phyloP scores from a whole-genome alignment of 1,284 basidiomycete genomes.

The Moesziomyces globuligerus region DNA sequence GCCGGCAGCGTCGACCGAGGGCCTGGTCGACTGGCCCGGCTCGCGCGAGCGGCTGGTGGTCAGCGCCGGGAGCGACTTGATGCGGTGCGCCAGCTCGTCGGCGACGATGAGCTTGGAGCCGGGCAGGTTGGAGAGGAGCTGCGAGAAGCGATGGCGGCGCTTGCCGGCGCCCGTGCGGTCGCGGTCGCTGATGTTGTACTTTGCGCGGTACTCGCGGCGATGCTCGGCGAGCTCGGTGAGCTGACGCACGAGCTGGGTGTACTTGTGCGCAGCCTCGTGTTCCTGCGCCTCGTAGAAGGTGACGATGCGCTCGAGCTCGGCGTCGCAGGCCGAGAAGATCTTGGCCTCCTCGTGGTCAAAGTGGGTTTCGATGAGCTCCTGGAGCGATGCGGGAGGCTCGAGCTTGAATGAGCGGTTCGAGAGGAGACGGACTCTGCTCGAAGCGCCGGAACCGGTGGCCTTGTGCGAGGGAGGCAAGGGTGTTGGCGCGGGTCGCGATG shows the following conservation, averaged over 20 bases:
- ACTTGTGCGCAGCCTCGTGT: slow-evolving; percentile 74
- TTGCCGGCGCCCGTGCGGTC: slow-evolving; percentile 7
- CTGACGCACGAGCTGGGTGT: slow-evolving; percentile 75
- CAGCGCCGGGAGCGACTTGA: slow-evolving; percentile 14
- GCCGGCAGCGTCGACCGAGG: background rate
- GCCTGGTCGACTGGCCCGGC: background rate
- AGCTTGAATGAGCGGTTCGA: slow-evolving; percentile 24
- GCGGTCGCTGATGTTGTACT: slow-evolving; percentile 31
- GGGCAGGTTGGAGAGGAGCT: slow-evolving; percentile 30
- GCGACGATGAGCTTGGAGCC: slow-evolving; percentile 9
- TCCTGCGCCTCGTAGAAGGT: slow-evolving; percentile 81
- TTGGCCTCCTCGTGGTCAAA: slow-evolving; percentile 80
- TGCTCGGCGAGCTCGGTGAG: slow-evolving; percentile 69
- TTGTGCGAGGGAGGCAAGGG: slow-evolving; percentile 1
- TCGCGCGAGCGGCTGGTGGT: background rate
- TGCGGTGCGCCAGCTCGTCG: slow-evolving; percentile 11
- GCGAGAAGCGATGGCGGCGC: slow-evolving; percentile 22
- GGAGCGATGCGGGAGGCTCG: slow-evolving; percentile 21
- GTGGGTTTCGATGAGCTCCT: slow-evolving; percentile 68
- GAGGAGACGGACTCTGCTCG: slow-evolving; percentile 13
- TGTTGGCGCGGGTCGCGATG: background rate
- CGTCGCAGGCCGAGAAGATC: slow-evolving; percentile 61
- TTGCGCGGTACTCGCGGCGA: slow-evolving; percentile 55
- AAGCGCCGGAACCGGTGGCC: slow-evolving; percentile 13
- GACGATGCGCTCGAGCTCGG: slow-evolving; percentile 54